phyloP scores from a whole-genome alignment of 345 rosid genomes.

The Dimocarpus longan region DNA sequence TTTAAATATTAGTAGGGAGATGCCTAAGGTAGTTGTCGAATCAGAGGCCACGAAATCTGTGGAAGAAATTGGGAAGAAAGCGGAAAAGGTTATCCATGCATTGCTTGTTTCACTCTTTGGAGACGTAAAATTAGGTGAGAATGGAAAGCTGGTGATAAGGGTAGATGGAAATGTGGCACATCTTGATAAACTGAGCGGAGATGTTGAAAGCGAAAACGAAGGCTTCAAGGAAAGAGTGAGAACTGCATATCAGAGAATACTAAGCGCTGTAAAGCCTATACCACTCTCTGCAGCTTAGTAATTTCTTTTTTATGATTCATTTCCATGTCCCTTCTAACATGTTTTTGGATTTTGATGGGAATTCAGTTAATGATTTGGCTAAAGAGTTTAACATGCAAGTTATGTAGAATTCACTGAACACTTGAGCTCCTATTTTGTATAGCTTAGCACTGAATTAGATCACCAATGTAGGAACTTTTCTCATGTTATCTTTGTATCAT shows the following conservation, averaged over 20 bases:
- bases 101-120: conserved; percentile 89
- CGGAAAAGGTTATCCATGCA: conserved; percentile 75
- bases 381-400: neutral
- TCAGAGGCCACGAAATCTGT: conserved; percentile 54
- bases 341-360: conserved; percentile 2
- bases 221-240: conserved; percentile 84
- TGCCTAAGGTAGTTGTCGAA: conserved; percentile 71
- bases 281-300: conserved; percentile 49
- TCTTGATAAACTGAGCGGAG: conserved; percentile 82
- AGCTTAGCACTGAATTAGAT: neutral
- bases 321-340: neutral
- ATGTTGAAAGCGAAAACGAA: conserved; percentile 85
- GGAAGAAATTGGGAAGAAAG: conserved; percentile 73
- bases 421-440: neutral
- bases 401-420: neutral
- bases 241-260: conserved; percentile 65
- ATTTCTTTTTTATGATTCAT: neutral
- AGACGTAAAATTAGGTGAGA: conserved; percentile 79
- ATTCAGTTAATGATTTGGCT: neutral
- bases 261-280: conserved; percentile 77
- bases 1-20: conserved; percentile 72
- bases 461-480: neutral
- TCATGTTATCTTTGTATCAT: neutral
- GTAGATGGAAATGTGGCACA: conserved; percentile 81
- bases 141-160: conserved; percentile 68